Conservation (phyloP, 495 filamentous ascomycete species). For the Podospora pseudoanserina region DNA sequence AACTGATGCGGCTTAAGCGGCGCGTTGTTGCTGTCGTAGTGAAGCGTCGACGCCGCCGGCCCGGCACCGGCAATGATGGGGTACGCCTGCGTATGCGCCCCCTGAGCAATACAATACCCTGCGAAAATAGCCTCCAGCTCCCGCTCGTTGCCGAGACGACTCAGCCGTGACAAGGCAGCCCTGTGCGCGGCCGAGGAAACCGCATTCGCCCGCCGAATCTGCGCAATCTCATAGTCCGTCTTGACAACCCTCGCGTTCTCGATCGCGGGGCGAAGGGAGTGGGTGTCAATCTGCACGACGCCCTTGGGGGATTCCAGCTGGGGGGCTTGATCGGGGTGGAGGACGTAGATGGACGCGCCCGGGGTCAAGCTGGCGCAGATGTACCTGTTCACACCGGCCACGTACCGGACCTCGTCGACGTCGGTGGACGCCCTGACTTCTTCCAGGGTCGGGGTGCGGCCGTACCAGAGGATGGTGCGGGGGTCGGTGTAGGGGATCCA, state of each 20-base stretch:
- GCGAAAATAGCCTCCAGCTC: conserved; percentile 76
- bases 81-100: conserved; percentile 78
- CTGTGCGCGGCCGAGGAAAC: conserved; percentile 70
- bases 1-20: conserved; percentile 63
- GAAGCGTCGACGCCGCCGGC: conserved; percentile 72
- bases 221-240: conserved; percentile 69
- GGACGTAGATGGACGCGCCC: conserved; percentile 39
- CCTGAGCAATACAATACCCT: conserved; percentile 62
- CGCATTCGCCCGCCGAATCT: conserved; percentile 74
- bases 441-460: conserved; percentile 49
- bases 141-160: conserved; percentile 66
- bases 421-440: conserved; percentile 50
- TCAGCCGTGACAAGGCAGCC: conserved; percentile 58
- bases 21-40: conserved; percentile 78
- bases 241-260: conserved; percentile 73
- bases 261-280: conserved; percentile 60
- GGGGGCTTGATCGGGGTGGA: conserved; percentile 42
- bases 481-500: conserved; percentile 59
- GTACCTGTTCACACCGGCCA: conserved; percentile 34
- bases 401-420: conserved; percentile 50
- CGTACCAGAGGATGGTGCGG: conserved; percentile 57
- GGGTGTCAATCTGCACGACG: conserved; percentile 40
- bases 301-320: conserved; percentile 34
- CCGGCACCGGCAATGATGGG: conserved; percentile 81
- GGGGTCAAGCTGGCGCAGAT: conserved; percentile 29